Evolutionary conservation across 75 land plant species (phyloP).

Genomic region (Picea sitchensis): DNA sequence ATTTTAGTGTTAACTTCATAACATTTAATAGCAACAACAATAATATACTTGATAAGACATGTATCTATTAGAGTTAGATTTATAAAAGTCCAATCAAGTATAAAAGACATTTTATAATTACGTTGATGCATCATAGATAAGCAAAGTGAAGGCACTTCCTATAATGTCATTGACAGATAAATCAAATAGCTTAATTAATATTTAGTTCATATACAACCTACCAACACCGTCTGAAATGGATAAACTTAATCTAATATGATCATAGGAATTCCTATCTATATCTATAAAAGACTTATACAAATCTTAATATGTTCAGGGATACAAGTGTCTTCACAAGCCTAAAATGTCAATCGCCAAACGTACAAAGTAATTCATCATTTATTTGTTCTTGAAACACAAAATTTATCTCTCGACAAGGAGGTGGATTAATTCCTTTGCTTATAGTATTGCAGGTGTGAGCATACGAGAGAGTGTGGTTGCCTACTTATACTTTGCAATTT

Average conservation of each 20-base stretch:
- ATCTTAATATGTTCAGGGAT: no score
- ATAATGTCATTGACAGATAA: background rate
- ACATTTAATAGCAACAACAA: no score
- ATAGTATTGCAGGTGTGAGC: background rate
- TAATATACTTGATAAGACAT: no score
- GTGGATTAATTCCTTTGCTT: background rate
- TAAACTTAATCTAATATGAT: no score
- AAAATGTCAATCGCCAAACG: background rate
- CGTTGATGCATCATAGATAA: slow-evolving; percentile 49
- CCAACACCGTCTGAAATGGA: no score
- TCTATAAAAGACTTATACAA: background rate
- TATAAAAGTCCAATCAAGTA: no score
- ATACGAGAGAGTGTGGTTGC: background rate
- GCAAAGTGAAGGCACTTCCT: slow-evolving; percentile 53
- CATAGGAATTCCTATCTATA: background rate
- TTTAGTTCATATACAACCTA: no score
- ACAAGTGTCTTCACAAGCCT: background rate
- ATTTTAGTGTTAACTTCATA: no score
- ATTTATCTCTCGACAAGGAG: no score
- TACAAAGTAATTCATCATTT: background rate
- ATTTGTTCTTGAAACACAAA: background rate
- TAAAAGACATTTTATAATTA: slow-evolving; percentile 3
- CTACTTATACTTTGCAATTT: background rate
- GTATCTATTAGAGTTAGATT: no score
- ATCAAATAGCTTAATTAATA: background rate